Evolutionary conservation across 1,284 basidiomycete genomes (phyloP).

Genomic region (Laetiporus sulphureus): DNA sequence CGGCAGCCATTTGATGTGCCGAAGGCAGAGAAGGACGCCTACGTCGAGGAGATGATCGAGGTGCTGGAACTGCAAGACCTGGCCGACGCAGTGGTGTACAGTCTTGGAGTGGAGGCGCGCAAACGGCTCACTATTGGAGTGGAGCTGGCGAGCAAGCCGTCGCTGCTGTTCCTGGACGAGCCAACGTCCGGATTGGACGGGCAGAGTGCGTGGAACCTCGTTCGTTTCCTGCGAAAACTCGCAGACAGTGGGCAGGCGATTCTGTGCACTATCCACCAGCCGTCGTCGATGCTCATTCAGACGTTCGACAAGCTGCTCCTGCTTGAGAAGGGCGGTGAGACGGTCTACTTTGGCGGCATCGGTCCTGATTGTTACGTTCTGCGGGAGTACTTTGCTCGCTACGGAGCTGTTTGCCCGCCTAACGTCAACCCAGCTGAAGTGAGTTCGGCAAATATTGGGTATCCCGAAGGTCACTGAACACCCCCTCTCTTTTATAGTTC

Average conservation of each 20-base stretch:
- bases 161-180: slow-evolving; percentile 66
- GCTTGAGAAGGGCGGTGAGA: slow-evolving; percentile 61
- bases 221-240: slow-evolving; percentile 79
- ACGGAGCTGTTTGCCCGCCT: slow-evolving; percentile 58
- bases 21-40: slow-evolving; percentile 75
- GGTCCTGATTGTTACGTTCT: slow-evolving; percentile 58
- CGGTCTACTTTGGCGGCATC: slow-evolving; percentile 76
- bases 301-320: slow-evolving; percentile 73
- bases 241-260: slow-evolving; percentile 84
- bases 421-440: slow-evolving; percentile 38
- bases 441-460: background rate
- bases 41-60: slow-evolving; percentile 73
- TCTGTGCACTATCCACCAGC: slow-evolving; percentile 75
- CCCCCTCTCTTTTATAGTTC: slow-evolving; percentile 18
- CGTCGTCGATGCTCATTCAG: slow-evolving; percentile 58
- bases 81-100: slow-evolving; percentile 56
- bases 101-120: slow-evolving; percentile 69
- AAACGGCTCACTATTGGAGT: slow-evolving; percentile 89
- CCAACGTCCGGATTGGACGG: slow-evolving; percentile 56
- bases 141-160: slow-evolving; percentile 80
- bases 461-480: background rate
- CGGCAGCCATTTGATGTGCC: slow-evolving; percentile 76
- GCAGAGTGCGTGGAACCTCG: slow-evolving; percentile 79
- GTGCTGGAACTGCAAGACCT: slow-evolving; percentile 62
- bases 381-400: slow-evolving; percentile 61